These are phyloP conservation scores for Erigeron canadensis DNA, from an alignment of 129 eudicot species.

Conservation along the genomic window DNA sequence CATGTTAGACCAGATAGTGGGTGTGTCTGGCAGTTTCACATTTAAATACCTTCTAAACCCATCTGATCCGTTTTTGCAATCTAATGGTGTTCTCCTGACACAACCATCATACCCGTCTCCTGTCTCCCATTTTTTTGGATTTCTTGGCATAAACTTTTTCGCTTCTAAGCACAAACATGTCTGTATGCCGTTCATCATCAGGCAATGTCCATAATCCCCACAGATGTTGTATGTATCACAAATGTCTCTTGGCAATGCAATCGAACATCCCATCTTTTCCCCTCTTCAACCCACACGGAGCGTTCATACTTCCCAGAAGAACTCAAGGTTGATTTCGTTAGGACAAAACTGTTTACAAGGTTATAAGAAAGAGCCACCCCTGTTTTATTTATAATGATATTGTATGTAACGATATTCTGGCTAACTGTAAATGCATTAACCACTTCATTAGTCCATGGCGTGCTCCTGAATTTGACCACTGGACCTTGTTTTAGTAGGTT, in stretches of 20 bases:
- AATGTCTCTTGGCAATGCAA: not conserved
- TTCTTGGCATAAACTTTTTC: conserved; percentile 34
- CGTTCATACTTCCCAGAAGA: conserved; percentile 18
- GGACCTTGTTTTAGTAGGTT: not conserved
- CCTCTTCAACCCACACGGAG: conserved; percentile 21
- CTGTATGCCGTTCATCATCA: conserved; percentile 16
- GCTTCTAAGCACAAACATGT: conserved; percentile 43
- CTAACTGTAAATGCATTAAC: not conserved
- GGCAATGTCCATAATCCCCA: conserved; percentile 41
- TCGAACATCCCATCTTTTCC: conserved; percentile 19
- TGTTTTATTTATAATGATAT: not conserved
- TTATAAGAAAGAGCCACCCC: not conserved
- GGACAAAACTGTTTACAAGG: not conserved
- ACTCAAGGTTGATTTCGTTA: conserved; percentile 3
- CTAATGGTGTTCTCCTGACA: conserved; percentile 22
- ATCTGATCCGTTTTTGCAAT: conserved; percentile 31
- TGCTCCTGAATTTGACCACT: not conserved
- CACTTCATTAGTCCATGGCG: conserved; percentile 9
- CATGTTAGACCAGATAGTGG: conserved; percentile 18
- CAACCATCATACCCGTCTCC: conserved; percentile 57
- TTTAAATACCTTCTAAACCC: conserved; percentile 30
- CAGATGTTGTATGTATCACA: conserved; percentile 46
- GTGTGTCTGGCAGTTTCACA: conserved; percentile 45
- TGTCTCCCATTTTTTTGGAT: conserved; percentile 30
- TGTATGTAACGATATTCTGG: not conserved